Evolutionary conservation across 306 rosid genomes (phyloP).

Genomic region (Albizia julibrissin): DNA sequence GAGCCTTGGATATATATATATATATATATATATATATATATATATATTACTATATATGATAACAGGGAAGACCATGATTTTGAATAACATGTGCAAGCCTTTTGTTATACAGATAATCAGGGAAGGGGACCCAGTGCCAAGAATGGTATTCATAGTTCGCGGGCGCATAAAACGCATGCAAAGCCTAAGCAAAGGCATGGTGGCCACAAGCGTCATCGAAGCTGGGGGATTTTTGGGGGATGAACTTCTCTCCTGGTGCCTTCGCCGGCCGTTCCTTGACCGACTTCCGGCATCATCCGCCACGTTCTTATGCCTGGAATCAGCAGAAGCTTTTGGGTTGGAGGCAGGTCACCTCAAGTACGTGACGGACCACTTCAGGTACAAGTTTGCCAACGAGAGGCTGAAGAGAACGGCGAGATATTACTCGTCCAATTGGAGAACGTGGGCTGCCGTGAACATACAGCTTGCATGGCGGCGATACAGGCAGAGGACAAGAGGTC

Average conservation of each 20-base stretch:
- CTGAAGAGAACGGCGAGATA: conserved; percentile 90
- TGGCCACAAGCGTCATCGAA: conserved; percentile 78
- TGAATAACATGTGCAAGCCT: background rate
- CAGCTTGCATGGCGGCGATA: conserved; percentile 84
- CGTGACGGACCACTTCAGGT: conserved; percentile 92
- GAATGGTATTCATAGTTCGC: conserved; percentile 81
- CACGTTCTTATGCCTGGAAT: conserved; percentile 71
- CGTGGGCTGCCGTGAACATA: conserved; percentile 96
- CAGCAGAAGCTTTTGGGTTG: conserved; percentile 84
- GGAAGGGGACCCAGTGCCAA: conserved; percentile 95
- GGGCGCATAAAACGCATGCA: conserved; percentile 76
- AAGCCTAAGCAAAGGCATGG: conserved; percentile 89
- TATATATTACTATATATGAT: background rate
- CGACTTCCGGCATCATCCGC: conserved; percentile 92
- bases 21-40: background rate
- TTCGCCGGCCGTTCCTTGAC: conserved; percentile 80
- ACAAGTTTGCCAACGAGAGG: conserved; percentile 89
- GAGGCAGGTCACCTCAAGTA: conserved; percentile 67
- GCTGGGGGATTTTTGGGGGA: conserved; percentile 92
- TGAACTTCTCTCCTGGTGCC: conserved; percentile 94
- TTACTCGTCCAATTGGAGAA: conserved; percentile 97
- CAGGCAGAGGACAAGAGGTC: conserved; percentile 86
- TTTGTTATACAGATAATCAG: conserved; percentile 68
- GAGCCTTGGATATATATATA: background rate
- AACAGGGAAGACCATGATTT: background rate